Conservation (phyloP, 2,329 filamentous ascomycete genomes). For the Sporothrix schenckii region DNA sequence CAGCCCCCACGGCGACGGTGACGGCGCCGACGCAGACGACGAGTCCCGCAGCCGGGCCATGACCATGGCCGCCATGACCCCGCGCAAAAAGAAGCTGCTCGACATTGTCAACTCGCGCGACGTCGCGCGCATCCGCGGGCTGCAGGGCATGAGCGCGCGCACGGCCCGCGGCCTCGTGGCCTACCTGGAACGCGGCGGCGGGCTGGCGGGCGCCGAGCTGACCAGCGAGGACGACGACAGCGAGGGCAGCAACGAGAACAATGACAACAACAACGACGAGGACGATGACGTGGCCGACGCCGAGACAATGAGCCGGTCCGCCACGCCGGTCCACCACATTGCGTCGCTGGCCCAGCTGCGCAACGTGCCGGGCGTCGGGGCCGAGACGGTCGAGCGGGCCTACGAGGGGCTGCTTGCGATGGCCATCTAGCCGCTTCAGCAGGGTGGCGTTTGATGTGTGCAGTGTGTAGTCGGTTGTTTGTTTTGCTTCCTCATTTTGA, state of each 20-base stretch:
- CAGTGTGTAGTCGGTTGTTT: neutral
- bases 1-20: conserved; percentile 23
- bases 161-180: conserved; percentile 66
- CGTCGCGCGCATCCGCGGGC: conserved; percentile 63
- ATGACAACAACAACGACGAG: conserved; percentile 25
- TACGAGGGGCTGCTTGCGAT: conserved; percentile 50
- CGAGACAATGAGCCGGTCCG: neutral
- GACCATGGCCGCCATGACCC: conserved; percentile 40
- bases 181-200: conserved; percentile 53
- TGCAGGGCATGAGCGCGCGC: conserved; percentile 73
- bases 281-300: neutral
- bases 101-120: conserved; percentile 75
- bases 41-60: conserved; percentile 43
- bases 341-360: conserved; percentile 56
- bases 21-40: conserved; percentile 44
- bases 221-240: conserved; percentile 30
- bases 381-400: conserved; percentile 59
- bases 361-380: conserved; percentile 60
- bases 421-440: neutral
- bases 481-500: neutral
- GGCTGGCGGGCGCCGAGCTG: conserved; percentile 40
- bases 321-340: conserved; percentile 42
- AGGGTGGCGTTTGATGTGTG: neutral
- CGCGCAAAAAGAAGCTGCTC: conserved; percentile 64
- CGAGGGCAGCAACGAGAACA: conserved; percentile 37